A percentile compares a stretch with the other conserved stretches of the same genome.
These are phyloP conservation scores for Croton laevigatus DNA, from an alignment of 441 rosid species.

Conservation along the genomic window DNA sequence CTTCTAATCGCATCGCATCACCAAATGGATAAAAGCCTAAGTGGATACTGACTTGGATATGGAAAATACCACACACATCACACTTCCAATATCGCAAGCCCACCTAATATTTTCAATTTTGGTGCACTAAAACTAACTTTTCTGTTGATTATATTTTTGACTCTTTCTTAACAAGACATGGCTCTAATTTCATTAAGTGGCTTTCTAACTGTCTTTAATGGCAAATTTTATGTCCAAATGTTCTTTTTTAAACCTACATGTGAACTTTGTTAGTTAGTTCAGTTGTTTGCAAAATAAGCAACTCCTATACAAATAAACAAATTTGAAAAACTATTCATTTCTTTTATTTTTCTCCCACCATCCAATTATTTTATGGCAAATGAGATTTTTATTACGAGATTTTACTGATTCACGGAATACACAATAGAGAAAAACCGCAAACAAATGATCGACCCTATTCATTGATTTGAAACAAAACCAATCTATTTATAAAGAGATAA, in stretches of 20 bases:
- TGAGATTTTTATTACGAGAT: too few species aligned
- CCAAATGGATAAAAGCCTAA: constrained; percentile 6
- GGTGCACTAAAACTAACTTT: constrained; percentile 17
- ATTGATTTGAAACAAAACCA: too few species aligned
- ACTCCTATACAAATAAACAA: background rate
- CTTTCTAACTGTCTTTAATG: background rate
- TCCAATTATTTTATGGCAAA: too few species aligned
- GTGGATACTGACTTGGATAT: constrained; percentile 33
- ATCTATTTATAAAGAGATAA: too few species aligned
- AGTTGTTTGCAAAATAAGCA: background rate
- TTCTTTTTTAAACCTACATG: background rate
- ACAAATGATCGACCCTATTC: too few species aligned
- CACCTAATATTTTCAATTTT: constrained; percentile 30
- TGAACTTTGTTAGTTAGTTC: constrained; percentile 2
- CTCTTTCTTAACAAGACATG: constrained; percentile 6
- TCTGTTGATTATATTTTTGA: constrained; percentile 16
- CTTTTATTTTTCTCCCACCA: too few species aligned
- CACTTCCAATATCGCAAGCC: constrained; percentile 23
- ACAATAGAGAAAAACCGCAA: too few species aligned
- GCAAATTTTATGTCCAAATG: background rate
- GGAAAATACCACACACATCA: constrained; percentile 5
- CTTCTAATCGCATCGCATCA: constrained; percentile 1
- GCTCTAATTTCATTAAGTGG: background rate
- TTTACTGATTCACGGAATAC: too few species aligned
- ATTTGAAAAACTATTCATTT: too few species aligned